Evolutionary conservation across 1,284 basidiomycete species (phyloP), one percentile per base, ranked within the genome.

Genomic region (Boletellus sp.): DNA sequence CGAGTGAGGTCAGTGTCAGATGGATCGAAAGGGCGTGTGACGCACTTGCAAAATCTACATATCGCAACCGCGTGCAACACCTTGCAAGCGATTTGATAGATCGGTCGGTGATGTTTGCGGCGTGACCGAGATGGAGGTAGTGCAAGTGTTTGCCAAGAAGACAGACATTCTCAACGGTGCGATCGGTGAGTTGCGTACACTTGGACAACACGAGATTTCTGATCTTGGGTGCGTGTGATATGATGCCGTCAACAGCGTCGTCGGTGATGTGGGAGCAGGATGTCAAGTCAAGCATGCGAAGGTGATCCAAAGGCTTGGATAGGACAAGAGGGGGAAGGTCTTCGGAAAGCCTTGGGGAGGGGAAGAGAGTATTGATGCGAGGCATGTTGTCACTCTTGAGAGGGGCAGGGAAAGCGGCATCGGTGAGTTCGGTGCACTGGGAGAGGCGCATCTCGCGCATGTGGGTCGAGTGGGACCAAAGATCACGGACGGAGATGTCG

Each of bases 11-110:
- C 45, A 58, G 45, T 35, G 43, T 25, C 20, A 35, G 22, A 25
- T 3, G 34, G 25, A 35, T 32, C 9, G 1, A 40, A 38, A 11
- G 16, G 7, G 19, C n/a, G 34, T 39, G 46, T 16, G 8, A 79
- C 87, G 66, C 53, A 94, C 94, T 95, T 5, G 96, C 96, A 53
- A 99, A 83, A 66, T 99, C 96, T 50, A 99, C 85, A 65, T 99
- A 99, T 55, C 96, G 78, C 47, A 99, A 68, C n/a, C 96, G 77
- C 0, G 91, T 94, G 68, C 96, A 99, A 19, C 81, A 79, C 33
- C 91, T 77, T 4, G 93, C 94, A 14, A 99, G 73, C 8, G 80
- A 79, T 43, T 84, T 85, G 30, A 99, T 87, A 7, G 90, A 92
- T 21, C 80, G 79, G 64, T 99, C 96, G 3, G 94, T 96, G 54